Conservation (phyloP, 495 filamentous ascomycete species). For the Bacidia rubella region DNA sequence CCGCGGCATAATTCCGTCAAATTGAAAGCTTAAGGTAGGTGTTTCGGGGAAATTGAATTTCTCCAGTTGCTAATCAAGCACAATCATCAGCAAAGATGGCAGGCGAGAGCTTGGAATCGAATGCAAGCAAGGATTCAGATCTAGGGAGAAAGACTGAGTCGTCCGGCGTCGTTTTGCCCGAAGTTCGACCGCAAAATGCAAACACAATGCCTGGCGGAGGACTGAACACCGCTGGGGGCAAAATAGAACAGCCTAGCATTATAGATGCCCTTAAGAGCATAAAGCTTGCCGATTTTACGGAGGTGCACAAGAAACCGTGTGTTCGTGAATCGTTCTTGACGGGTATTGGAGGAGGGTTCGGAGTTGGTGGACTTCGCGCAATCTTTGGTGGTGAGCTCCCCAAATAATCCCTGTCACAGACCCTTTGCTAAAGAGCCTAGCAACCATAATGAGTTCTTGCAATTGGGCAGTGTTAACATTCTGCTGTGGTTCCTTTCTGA, state of each 20-base stretch:
- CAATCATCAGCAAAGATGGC: slow-evolving; percentile 29
- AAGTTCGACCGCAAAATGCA: slow-evolving; percentile 17
- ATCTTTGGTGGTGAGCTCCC: slow-evolving; percentile 54
- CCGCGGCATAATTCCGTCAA: neutral
- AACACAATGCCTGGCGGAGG: slow-evolving; percentile 35
- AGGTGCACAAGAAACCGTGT: slow-evolving; percentile 70
- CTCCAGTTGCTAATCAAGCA: neutral
- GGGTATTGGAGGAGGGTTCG: slow-evolving; percentile 68
- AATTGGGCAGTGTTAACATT: slow-evolving; percentile 82
- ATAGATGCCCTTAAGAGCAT: slow-evolving; percentile 54
- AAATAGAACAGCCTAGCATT: slow-evolving; percentile 35
- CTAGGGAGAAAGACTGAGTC: slow-evolving; percentile 20
- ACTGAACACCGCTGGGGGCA: slow-evolving; percentile 35
- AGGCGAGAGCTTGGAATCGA: slow-evolving; percentile 36
- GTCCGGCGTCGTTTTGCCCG: slow-evolving; percentile 18
- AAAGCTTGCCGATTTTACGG: slow-evolving; percentile 51
- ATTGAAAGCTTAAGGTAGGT: too few relatives aligned
- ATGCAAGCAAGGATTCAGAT: neutral
- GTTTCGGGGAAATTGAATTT: too few relatives aligned
- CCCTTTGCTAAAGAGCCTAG: slow-evolving; percentile 20
- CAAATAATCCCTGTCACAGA: neutral
- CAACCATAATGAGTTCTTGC: slow-evolving; percentile 41
- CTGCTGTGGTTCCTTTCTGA: slow-evolving; percentile 43
- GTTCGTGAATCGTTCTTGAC: slow-evolving; percentile 67
- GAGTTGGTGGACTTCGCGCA: slow-evolving; percentile 53